phyloP scores from a whole-genome alignment of 805 yeast genomes.

The Barnettozyma botsteinii region DNA sequence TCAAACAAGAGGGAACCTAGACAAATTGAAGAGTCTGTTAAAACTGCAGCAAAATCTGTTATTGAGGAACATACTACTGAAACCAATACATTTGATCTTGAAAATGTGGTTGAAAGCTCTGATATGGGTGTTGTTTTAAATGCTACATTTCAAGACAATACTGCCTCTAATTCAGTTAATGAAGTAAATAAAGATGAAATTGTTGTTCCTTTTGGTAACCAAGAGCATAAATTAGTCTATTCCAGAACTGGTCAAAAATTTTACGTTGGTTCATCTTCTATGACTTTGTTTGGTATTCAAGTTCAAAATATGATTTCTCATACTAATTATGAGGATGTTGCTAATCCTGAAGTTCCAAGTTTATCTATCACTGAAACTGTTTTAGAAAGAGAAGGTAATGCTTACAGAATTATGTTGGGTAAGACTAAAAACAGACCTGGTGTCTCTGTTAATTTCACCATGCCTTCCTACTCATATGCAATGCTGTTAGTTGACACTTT shows the following conservation, averaged over 20 bases:
- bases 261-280: conserved; percentile 76
- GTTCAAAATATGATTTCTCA: conserved; percentile 54
- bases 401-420: conserved; percentile 63
- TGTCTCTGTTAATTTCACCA: conserved; percentile 59
- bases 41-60: neutral
- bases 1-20: conserved; percentile 6
- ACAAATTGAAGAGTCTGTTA: neutral
- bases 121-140: conserved; percentile 22
- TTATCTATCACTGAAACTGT: conserved; percentile 42
- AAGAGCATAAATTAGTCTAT: conserved; percentile 64
- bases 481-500: conserved; percentile 70
- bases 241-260: conserved; percentile 71
- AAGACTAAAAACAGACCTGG: conserved; percentile 65
- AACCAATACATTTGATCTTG: conserved; percentile 7
- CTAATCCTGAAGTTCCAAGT: conserved; percentile 17
- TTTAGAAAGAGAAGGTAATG: conserved; percentile 70
- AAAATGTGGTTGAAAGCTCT: conserved; percentile 18
- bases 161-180: conserved; percentile 20
- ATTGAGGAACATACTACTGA: neutral
- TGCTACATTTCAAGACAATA: conserved; percentile 23
- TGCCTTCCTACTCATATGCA: conserved; percentile 75
- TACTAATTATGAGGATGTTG: conserved; percentile 18
- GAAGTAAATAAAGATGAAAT: conserved; percentile 37
- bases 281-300: conserved; percentile 76
- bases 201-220: conserved; percentile 65